Percentiles rank a stretch among this genome's conserved stretches.
Evolutionary conservation across 495 filamentous ascomycete genomes (phyloP).

Genomic region (Bombardia bombarda): DNA sequence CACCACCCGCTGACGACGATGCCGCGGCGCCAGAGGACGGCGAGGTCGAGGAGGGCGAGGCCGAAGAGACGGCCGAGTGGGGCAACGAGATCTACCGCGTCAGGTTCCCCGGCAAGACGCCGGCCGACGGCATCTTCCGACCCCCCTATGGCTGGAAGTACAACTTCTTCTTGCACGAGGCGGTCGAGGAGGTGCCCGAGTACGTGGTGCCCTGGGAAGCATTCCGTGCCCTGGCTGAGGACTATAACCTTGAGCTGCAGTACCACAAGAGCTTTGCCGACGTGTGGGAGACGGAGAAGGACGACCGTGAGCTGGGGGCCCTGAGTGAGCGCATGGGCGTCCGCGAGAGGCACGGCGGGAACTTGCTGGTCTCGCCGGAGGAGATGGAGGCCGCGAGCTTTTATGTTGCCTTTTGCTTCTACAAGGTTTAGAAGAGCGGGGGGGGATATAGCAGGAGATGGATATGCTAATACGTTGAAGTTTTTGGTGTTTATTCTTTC

Average conservation of each 20-base stretch:
- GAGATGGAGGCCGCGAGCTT: conserved; percentile 89
- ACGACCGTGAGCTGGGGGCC: conserved; percentile 66
- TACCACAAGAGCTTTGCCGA: conserved; percentile 86
- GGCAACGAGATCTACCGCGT: conserved; percentile 89
- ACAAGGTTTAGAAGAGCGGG: conserved; percentile 58
- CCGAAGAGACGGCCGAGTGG: conserved; percentile 62
- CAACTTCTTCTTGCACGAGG: conserved; percentile 89
- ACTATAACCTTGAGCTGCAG: conserved; percentile 90
- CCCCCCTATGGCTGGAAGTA: conserved; percentile 98
- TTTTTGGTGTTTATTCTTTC: background rate
- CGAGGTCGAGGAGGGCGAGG: conserved; percentile 40
- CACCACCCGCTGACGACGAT: background rate
- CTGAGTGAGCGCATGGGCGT: conserved; percentile 94
- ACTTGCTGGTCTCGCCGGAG: conserved; percentile 60
- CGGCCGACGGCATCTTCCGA: conserved; percentile 74
- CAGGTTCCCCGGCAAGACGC: conserved; percentile 72
- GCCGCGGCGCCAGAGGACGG: conserved; percentile 33
- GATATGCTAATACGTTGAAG: too few species aligned
- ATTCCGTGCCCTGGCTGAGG: conserved; percentile 88
- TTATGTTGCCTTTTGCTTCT: conserved; percentile 90
- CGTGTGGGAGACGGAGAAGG: conserved; percentile 83
- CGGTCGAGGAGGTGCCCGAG: conserved; percentile 91
- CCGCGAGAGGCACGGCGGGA: conserved; percentile 57
- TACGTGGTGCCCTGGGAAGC: conserved; percentile 98
- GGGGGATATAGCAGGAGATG: conserved; percentile 5